phyloP scores from a whole-genome alignment of 2,329 filamentous ascomycete genomes.

The Fusarium mangiferae region DNA sequence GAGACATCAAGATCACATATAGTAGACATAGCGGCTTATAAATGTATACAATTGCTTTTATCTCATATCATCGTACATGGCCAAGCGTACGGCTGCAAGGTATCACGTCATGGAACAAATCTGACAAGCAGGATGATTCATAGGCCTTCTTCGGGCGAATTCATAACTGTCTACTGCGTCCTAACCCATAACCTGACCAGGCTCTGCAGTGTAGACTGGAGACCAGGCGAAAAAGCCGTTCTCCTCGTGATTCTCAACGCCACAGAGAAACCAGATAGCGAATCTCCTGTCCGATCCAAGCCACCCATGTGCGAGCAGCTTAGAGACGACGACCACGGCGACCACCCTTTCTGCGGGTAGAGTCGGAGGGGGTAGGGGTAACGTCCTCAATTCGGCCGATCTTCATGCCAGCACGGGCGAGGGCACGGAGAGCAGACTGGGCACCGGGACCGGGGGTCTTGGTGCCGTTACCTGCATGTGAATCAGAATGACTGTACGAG shows the following conservation, averaged over 20 bases:
- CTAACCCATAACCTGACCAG: conserved; percentile 44
- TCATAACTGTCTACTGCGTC: conserved; percentile 55
- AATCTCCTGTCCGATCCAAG: conserved; percentile 52
- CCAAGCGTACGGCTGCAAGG: conserved; percentile 20
- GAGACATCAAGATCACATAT: conserved; percentile 2
- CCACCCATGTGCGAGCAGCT: conserved; percentile 52
- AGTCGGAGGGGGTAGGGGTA: conserved; percentile 98
- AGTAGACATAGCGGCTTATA: conserved; percentile 1
- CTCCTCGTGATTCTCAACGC: conserved; percentile 78
- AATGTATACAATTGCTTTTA: conserved; percentile 1
- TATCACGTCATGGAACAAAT: conserved; percentile 35
- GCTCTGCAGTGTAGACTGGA: conserved; percentile 65
- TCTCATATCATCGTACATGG: conserved; percentile 20
- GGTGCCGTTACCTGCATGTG: conserved; percentile 85
- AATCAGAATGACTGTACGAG: conserved; percentile 9
- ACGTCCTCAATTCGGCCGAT: conserved; percentile 99
- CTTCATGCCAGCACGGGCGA: conserved; percentile 99
- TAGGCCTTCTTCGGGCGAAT: conserved; percentile 57
- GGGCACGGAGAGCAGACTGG: conserved; percentile 97
- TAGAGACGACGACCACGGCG: conserved; percentile 99
- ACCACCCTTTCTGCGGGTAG: conserved; percentile 99
- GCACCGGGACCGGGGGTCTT: conserved; percentile 99
- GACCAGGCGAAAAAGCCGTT: conserved; percentile 76
- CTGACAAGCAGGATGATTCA: conserved; percentile 52
- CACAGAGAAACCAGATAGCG: conserved; percentile 65